Percentiles rank a stretch among this genome's conserved stretches.
Evolutionary conservation across 768 basidiomycete genomes (phyloP).

Genomic region (Xerocomellus amylosporus): DNA sequence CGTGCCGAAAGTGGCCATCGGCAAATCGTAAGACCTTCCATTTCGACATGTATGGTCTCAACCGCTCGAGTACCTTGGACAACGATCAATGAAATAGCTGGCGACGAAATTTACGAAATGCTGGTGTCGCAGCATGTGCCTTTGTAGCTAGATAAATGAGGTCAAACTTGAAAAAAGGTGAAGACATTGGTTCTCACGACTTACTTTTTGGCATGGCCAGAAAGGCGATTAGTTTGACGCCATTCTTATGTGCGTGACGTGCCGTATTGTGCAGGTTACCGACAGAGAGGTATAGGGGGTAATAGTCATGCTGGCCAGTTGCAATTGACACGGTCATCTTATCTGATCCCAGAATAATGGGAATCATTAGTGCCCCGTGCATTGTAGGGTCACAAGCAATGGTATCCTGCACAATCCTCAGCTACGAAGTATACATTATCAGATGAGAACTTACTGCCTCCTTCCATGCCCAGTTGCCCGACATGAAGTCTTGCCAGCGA

Average conservation of each 20-base stretch:
- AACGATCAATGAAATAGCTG: background rate
- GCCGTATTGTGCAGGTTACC: constrained; percentile 3
- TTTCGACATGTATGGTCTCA: background rate
- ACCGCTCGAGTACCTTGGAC: background rate
- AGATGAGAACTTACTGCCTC: background rate
- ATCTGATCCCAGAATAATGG: background rate
- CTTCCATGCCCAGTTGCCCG: constrained; percentile 6
- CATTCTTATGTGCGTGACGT: background rate
- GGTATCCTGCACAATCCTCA: background rate
- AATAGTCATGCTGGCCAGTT: constrained; percentile 3
- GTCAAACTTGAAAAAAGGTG: no score
- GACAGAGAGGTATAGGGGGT: background rate
- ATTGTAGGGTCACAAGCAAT: background rate
- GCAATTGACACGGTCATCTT: background rate
- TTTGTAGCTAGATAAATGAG: background rate
- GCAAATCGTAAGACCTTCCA: background rate
- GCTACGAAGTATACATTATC: background rate
- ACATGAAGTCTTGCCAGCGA: background rate
- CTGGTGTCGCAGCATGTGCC: background rate
- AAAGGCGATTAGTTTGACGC: background rate
- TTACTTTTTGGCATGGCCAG: constrained; percentile 5
- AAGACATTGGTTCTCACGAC: background rate
- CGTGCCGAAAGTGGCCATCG: background rate
- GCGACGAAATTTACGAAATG: background rate
- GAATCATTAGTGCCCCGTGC: background rate